Conservation (phyloP, 2,329 filamentous ascomycete species). For the Calonectria fujianensis region DNA sequence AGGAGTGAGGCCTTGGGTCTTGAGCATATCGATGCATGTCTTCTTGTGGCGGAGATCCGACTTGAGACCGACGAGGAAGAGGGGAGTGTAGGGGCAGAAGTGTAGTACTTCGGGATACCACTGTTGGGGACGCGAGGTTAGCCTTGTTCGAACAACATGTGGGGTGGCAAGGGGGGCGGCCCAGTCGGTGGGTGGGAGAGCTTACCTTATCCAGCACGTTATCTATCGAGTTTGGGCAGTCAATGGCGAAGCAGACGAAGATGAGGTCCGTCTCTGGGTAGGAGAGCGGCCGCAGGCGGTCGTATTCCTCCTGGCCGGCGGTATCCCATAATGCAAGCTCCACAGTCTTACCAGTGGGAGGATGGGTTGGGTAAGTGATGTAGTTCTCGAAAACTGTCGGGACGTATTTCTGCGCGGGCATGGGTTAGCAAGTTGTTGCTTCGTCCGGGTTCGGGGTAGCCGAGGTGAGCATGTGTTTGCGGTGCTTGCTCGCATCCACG, state of each 20-base stretch:
- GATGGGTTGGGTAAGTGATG: constrained; percentile 96
- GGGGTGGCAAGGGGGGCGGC: constrained; percentile 51
- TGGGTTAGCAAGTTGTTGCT: constrained; percentile 29
- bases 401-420: constrained; percentile 91
- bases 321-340: constrained; percentile 99
- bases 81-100: constrained; percentile 97
- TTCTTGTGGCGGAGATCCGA: constrained; percentile 96
- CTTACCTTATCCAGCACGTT: constrained; percentile 98
- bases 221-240: constrained; percentile 97
- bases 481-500: background rate
- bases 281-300: constrained; percentile 93
- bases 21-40: constrained; percentile 98
- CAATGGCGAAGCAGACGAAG: constrained; percentile 99
- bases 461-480: background rate
- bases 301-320: constrained; percentile 98
- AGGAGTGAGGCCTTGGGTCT: constrained; percentile 96
- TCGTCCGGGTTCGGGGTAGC: background rate
- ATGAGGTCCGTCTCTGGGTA: constrained; percentile 98
- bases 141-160: background rate
- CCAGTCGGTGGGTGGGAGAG: background rate
- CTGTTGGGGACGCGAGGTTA: constrained; percentile 67
- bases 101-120: constrained; percentile 99
- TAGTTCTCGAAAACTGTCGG: constrained; percentile 99
- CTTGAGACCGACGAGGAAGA: constrained; percentile 96
- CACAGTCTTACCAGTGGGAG: constrained; percentile 91